phyloP scores from a whole-genome alignment of 164 flowering plant genomes.

The Platanus orientalis region DNA sequence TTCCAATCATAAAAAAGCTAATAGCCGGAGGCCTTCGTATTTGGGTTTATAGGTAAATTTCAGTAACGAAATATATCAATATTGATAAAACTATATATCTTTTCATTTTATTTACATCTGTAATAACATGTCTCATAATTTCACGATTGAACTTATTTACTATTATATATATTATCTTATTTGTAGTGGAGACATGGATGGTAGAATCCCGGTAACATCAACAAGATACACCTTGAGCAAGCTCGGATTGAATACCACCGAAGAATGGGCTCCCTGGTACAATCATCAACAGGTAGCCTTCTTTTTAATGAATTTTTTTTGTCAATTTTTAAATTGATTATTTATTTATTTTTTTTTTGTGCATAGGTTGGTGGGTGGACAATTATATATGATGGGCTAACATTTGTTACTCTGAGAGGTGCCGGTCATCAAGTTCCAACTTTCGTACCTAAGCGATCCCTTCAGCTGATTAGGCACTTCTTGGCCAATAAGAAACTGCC shows the following conservation, averaged over 20 bases:
- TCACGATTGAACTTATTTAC: no score
- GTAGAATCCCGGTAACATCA: constrained; percentile 69
- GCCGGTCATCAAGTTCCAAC: constrained; percentile 81
- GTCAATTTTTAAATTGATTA: neutral
- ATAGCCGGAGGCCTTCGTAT: constrained; percentile 40
- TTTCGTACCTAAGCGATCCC: constrained; percentile 44
- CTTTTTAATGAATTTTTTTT: neutral
- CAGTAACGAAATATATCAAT: no score
- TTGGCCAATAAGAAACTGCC: constrained; percentile 45
- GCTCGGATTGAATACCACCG: constrained; percentile 37
- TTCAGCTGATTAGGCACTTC: constrained; percentile 44
- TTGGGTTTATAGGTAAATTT: constrained; percentile 57
- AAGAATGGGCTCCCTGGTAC: constrained; percentile 76
- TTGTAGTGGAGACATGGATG: constrained; percentile 70
- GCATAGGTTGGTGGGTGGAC: constrained; percentile 78
- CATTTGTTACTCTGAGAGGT: constrained; percentile 61
- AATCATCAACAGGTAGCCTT: constrained; percentile 36
- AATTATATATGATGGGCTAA: constrained; percentile 50
- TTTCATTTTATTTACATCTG: neutral
- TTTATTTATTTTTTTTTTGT: neutral
- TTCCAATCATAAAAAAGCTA: constrained; percentile 50
- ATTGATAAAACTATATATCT: neutral
- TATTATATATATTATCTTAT: no score
- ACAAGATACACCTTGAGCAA: constrained; percentile 48
- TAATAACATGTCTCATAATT: neutral